Conservation (phyloP, 345 rosid species). For the Citrus reticulata region DNA sequence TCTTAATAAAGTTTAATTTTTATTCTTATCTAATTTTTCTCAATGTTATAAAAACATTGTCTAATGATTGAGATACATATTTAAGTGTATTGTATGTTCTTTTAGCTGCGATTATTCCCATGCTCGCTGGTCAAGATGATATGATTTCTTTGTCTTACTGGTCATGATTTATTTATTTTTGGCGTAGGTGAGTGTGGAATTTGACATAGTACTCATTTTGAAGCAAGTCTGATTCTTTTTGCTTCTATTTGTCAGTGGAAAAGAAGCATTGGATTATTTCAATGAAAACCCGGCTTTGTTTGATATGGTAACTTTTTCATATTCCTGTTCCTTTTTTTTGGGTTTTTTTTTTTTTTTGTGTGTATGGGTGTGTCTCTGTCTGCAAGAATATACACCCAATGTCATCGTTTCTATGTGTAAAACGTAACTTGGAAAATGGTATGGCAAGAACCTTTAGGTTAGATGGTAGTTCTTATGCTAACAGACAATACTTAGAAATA, state of each 20-base stretch:
- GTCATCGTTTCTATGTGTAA: neutral
- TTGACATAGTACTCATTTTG: neutral
- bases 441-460: neutral
- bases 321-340: too few relatives aligned
- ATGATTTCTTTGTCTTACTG: too few relatives aligned
- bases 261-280: conserved; percentile 77
- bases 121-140: too few relatives aligned
- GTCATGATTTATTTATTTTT: too few relatives aligned
- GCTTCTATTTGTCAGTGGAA: conserved; percentile 45
- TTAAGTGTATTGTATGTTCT: too few relatives aligned
- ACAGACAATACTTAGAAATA: neutral
- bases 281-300: conserved; percentile 73
- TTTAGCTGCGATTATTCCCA: too few relatives aligned
- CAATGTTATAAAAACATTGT: too few relatives aligned
- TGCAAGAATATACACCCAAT: neutral
- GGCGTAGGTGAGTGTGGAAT: neutral
- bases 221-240: neutral
- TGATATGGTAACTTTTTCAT: conserved; percentile 57
- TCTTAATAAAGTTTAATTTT: too few relatives aligned
- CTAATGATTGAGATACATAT: too few relatives aligned
- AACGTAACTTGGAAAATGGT: neutral
- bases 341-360: too few relatives aligned
- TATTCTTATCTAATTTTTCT: too few relatives aligned
- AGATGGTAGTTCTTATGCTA: neutral
- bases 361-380: neutral